A percentile compares a stretch with the other conserved stretches of the same genome.
These are phyloP conservation scores for Sungouiozyma ichnusensis DNA, from an alignment of 805 yeast species.

Conservation along the genomic window DNA sequence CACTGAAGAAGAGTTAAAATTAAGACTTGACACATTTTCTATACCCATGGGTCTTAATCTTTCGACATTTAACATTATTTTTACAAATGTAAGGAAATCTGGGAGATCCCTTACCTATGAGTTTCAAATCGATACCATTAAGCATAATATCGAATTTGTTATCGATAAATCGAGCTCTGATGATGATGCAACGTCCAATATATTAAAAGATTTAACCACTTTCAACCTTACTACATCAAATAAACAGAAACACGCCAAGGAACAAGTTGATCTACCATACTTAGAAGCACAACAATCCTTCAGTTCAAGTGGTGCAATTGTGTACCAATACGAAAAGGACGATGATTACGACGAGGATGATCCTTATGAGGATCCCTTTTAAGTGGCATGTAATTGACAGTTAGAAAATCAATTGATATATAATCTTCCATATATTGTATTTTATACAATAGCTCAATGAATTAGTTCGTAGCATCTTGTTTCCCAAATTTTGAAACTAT, in stretches of 20 bases:
- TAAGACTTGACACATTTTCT: slow-evolving; percentile 30
- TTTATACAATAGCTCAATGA: neutral
- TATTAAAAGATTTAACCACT: slow-evolving; percentile 70
- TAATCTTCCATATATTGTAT: neutral
- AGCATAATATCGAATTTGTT: slow-evolving; percentile 33
- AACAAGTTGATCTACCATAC: slow-evolving; percentile 83
- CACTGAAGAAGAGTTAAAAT: slow-evolving; percentile 37
- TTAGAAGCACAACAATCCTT: slow-evolving; percentile 75
- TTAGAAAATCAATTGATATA: no score
- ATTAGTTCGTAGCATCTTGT: no score
- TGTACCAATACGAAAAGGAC: slow-evolving; percentile 89
- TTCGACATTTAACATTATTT: slow-evolving; percentile 34
- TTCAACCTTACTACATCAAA: slow-evolving; percentile 71
- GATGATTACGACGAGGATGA: slow-evolving; percentile 98
- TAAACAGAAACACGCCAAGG: slow-evolving; percentile 67
- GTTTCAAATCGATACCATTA: slow-evolving; percentile 40
- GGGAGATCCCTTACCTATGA: slow-evolving; percentile 61
- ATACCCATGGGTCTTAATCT: slow-evolving; percentile 47
- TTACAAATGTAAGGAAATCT: slow-evolving; percentile 70
- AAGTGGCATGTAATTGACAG: slow-evolving; percentile 7
- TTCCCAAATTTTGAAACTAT: slow-evolving; percentile 4
- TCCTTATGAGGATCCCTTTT: slow-evolving; percentile 94
- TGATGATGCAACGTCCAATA: slow-evolving; percentile 33
- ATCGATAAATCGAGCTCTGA: slow-evolving; percentile 17
- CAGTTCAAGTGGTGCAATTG: slow-evolving; percentile 79